Conservation (phyloP, 768 basidiomycete species). For the Nidularia pulvinata region DNA sequence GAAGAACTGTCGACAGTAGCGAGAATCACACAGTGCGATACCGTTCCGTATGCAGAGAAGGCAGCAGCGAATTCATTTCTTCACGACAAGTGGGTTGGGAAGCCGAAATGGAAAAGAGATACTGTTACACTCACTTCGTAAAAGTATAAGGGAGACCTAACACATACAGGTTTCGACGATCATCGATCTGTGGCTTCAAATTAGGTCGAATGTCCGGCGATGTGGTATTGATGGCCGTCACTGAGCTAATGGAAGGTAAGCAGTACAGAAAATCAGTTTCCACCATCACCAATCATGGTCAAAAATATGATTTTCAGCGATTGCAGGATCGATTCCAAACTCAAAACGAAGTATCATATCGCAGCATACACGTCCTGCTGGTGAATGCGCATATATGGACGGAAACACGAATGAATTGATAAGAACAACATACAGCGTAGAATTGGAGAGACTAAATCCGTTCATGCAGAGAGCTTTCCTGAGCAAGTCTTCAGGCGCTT, state of each 20-base stretch:
- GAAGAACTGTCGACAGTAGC: constrained; percentile 86
- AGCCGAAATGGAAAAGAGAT: neutral
- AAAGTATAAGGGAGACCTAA: constrained; percentile 83
- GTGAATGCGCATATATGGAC: constrained; percentile 12
- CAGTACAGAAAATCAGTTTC: neutral
- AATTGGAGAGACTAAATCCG: constrained; percentile 55
- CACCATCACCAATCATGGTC: too few relatives aligned
- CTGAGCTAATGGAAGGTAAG: neutral
- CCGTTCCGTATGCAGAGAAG: constrained; percentile 66
- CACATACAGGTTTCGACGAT: constrained; percentile 83
- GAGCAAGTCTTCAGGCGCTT: constrained; percentile 4
- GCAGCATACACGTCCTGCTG: too few relatives aligned
- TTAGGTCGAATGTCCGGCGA: neutral
- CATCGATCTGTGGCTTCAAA: constrained; percentile 21
- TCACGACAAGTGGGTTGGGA: neutral
- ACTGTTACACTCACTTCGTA: constrained; percentile 52
- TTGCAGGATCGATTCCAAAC: neutral
- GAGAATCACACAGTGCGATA: constrained; percentile 77
- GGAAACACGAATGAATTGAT: neutral
- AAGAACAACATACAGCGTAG: constrained; percentile 46
- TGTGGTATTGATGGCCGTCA: neutral
- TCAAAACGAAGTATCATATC: too few relatives aligned
- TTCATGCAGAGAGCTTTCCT: constrained; percentile 73
- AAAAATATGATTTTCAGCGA: neutral
- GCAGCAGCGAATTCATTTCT: constrained; percentile 58